These are phyloP conservation scores for Podospora bellae-mahoneyi DNA, from an alignment of 495 filamentous ascomycete species.

Conservation along the genomic window DNA sequence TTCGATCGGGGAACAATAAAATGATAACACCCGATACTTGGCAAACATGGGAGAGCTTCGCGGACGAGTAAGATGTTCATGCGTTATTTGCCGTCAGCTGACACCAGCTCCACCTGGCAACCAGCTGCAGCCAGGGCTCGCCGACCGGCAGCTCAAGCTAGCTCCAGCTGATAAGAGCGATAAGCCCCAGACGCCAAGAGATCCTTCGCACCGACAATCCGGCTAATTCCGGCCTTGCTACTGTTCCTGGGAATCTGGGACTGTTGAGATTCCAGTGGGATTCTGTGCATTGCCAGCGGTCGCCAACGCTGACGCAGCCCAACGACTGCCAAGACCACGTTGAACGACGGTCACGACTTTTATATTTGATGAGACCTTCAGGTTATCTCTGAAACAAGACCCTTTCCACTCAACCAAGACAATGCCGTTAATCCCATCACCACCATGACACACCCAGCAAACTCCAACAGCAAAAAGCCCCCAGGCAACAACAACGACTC, in stretches of 20 bases:
- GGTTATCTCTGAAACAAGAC: background rate
- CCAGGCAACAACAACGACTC: conserved; percentile 7
- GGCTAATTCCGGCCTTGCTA: conserved; percentile 11
- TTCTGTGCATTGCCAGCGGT: background rate
- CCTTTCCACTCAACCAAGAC: background rate
- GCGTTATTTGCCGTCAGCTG: too few species aligned
- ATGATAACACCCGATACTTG: too few species aligned
- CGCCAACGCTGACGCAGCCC: background rate
- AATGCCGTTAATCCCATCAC: background rate
- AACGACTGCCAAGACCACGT: background rate
- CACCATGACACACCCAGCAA: conserved; percentile 12
- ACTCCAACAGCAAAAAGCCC: background rate
- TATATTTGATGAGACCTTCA: background rate
- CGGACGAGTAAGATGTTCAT: too few species aligned
- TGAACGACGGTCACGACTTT: background rate
- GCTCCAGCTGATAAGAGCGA: background rate
- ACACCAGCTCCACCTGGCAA: background rate
- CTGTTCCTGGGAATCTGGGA: background rate
- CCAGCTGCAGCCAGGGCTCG: background rate
- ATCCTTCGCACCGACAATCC: background rate
- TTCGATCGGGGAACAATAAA: too few species aligned
- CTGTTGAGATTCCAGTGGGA: background rate
- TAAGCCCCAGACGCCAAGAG: background rate
- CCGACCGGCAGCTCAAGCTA: background rate
- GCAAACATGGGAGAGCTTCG: too few species aligned